These are phyloP conservation scores for Fusarium circinatum DNA, from an alignment of 2,329 filamentous ascomycete species.

Conservation along the genomic window DNA sequence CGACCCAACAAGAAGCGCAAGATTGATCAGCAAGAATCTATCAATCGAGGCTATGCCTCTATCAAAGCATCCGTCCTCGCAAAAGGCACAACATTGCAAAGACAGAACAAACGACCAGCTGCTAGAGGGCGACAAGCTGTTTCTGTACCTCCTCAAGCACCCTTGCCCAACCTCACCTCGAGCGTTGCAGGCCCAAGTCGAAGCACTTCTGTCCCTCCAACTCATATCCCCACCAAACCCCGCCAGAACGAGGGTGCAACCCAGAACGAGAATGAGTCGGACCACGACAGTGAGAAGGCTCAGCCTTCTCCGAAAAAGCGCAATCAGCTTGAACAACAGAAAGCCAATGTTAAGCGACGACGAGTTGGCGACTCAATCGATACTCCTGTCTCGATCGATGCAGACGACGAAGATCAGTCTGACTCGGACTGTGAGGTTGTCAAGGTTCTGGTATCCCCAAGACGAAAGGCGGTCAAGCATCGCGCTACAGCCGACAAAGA, in stretches of 20 bases:
- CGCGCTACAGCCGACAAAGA: neutral
- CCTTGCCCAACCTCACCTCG: neutral
- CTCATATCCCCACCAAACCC: neutral
- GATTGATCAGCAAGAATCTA: neutral
- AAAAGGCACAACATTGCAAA: neutral
- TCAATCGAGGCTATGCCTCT: neutral
- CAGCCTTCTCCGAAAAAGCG: slow-evolving; percentile 19
- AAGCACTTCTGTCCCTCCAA: neutral
- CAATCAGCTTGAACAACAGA: neutral
- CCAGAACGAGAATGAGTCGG: slow-evolving; percentile 14
- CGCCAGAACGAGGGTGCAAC: neutral
- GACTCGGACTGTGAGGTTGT: slow-evolving; percentile 19
- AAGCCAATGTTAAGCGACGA: slow-evolving; percentile 23
- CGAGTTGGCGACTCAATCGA: slow-evolving; percentile 1
- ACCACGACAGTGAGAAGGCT: slow-evolving; percentile 35
- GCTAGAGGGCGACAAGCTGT: neutral
- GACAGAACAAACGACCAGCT: neutral
- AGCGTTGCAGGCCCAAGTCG: neutral
- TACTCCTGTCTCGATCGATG: neutral
- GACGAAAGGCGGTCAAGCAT: neutral
- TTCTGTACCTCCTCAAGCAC: neutral
- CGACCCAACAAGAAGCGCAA: slow-evolving; percentile 16
- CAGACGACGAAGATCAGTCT: neutral
- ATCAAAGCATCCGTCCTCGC: neutral
- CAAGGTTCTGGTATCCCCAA: slow-evolving; percentile 2